A percentile compares a stretch with the other conserved stretches of the same genome.
Conservation (phyloP, 495 filamentous ascomycete species). For the Tetracladium marchalianum region DNA sequence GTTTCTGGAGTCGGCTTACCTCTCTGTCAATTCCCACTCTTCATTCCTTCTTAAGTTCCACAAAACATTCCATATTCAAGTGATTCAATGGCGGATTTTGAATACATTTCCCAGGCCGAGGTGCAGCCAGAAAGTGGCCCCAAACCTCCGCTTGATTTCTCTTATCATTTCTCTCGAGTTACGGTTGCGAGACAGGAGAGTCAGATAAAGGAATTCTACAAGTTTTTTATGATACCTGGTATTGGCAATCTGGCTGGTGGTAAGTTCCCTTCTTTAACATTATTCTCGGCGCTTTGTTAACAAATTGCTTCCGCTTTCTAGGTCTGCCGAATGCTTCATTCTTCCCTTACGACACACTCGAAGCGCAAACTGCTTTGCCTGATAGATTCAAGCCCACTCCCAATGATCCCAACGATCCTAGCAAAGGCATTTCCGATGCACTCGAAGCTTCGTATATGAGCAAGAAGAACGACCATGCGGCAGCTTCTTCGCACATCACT, state of each 20-base stretch:
- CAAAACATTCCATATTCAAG: not conserved
- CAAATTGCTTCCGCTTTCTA: slow-evolving; percentile 20
- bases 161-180: slow-evolving; percentile 63
- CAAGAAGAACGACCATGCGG: slow-evolving; percentile 5
- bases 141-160: slow-evolving; percentile 48
- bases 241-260: slow-evolving; percentile 86
- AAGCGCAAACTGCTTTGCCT: slow-evolving; percentile 65
- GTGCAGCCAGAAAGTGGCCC: slow-evolving; percentile 26
- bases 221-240: slow-evolving; percentile 69
- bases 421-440: slow-evolving; percentile 8
- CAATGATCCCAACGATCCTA: slow-evolving; percentile 38
- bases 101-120: slow-evolving; percentile 8
- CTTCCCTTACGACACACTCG: slow-evolving; percentile 87
- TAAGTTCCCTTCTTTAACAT: slow-evolving; percentile 27
- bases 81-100: slow-evolving; percentile 15
- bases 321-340: slow-evolving; percentile 69
- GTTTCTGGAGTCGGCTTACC: no score
- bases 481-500: slow-evolving; percentile 40
- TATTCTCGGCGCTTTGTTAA: not conserved
- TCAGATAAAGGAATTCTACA: slow-evolving; percentile 70
- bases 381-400: slow-evolving; percentile 61
- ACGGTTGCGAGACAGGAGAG: slow-evolving; percentile 55
- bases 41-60: not conserved
- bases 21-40: no score
- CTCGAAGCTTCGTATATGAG: slow-evolving; percentile 11